Conservation (phyloP, 2,329 filamentous ascomycete genomes). For the Metarhizium sp. region DNA sequence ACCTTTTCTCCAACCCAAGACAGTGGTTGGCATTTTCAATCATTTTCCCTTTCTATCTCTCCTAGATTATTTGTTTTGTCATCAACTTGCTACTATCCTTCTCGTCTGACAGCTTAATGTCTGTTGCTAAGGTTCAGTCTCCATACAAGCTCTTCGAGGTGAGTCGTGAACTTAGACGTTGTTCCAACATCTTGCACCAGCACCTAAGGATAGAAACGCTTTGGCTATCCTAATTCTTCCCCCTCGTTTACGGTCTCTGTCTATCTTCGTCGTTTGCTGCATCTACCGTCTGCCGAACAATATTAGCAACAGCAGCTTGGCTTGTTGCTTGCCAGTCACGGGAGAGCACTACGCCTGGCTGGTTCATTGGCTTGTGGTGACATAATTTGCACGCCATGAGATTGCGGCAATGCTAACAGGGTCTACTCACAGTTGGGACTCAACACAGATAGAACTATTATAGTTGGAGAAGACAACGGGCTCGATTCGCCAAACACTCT, state of each 20-base stretch:
- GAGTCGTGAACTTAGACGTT: constrained; percentile 31
- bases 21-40: constrained; percentile 26
- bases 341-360: background rate
- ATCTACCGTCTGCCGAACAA: background rate
- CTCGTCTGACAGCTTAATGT: constrained; percentile 42
- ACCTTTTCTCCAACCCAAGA: constrained; percentile 26
- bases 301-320: background rate
- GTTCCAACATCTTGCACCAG: constrained; percentile 14
- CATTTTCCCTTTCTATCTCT: constrained; percentile 13
- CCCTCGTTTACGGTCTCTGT: background rate
- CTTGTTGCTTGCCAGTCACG: background rate
- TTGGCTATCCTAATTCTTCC: background rate
- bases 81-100: constrained; percentile 15
- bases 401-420: background rate
- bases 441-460: constrained; percentile 45
- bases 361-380: background rate
- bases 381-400: background rate
- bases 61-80: constrained; percentile 24
- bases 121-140: constrained; percentile 46
- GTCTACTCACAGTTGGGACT: constrained; percentile 34
- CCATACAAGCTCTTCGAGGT: constrained; percentile 52
- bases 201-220: background rate
- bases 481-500: constrained; percentile 49
- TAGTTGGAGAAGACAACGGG: constrained; percentile 44
- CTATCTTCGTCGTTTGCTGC: background rate